phyloP scores from a whole-genome alignment of 352 stramenopile species.

The Globisporangium takayamanum region DNA sequence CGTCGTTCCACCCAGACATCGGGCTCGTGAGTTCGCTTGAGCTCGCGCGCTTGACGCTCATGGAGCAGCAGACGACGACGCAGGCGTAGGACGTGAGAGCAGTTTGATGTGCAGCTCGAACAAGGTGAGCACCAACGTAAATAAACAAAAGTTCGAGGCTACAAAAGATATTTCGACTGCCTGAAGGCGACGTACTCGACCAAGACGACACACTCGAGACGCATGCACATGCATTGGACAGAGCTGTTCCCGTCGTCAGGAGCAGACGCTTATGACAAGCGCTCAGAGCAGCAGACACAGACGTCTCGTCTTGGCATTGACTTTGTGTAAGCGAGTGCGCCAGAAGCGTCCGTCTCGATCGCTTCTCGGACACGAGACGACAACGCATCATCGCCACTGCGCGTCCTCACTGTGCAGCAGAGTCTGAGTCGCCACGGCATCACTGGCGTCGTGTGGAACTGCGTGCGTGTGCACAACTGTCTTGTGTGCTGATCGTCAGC shows the following conservation, averaged over 20 bases:
- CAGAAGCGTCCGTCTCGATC: conserved; percentile 23
- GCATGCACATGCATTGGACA: conserved; percentile 18
- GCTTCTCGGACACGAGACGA: background rate
- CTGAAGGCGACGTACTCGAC: no score
- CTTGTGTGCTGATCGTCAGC: conserved; percentile 5
- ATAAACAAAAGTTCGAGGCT: no score
- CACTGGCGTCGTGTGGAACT: conserved; percentile 72
- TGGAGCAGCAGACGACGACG: conserved; percentile 13
- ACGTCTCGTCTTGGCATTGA: conserved; percentile 41
- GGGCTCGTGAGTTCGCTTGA: conserved; percentile 81
- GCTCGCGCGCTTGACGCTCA: conserved; percentile 59
- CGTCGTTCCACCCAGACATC: conserved; percentile 78
- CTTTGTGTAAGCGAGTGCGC: conserved; percentile 49
- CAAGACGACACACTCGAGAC: no score
- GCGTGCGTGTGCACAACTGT: conserved; percentile 25
- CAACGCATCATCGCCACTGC: background rate
- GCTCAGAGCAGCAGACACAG: background rate
- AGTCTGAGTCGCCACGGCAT: conserved; percentile 42
- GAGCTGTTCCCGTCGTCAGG: conserved; percentile 21
- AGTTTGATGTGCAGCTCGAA: no score
- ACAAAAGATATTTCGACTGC: no score
- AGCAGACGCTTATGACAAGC: background rate
- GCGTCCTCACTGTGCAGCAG: conserved; percentile 30
- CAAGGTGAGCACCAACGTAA: background rate
- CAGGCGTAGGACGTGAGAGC: background rate